Evolutionary conservation across 2,329 filamentous ascomycete species (phyloP).

Genomic region (Sphaceloma murrayae): DNA sequence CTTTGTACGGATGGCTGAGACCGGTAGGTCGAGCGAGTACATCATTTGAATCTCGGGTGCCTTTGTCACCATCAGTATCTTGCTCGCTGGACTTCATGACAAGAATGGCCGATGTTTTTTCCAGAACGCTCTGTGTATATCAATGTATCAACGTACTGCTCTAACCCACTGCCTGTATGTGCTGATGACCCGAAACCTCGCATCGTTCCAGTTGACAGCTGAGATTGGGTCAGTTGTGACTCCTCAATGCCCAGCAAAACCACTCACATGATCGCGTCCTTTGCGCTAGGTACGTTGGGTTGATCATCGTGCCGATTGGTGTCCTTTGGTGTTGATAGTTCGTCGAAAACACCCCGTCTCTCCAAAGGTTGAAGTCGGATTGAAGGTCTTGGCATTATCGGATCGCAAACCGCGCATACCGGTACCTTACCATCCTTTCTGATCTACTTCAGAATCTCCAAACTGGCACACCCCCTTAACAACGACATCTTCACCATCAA

Average conservation of each 20-base stretch:
- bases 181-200: conserved; percentile 73
- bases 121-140: conserved; percentile 1
- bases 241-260: conserved; percentile 21
- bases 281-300: conserved; percentile 77
- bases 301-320: conserved; percentile 52
- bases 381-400: conserved; percentile 12
- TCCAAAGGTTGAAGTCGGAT: conserved; percentile 9
- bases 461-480: not conserved
- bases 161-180: conserved; percentile 94
- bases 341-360: not conserved
- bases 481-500: not conserved
- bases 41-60: conserved; percentile 94
- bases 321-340: not conserved
- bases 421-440: not conserved
- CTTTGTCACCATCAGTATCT: conserved; percentile 40
- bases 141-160: conserved; percentile 88
- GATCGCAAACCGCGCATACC: conserved; percentile 2
- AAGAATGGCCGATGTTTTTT: not conserved
- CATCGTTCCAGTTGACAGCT: conserved; percentile 87
- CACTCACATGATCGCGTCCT: conserved; percentile 42
- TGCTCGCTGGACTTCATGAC: not conserved
- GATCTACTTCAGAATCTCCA: not conserved
- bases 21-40: conserved; percentile 86
- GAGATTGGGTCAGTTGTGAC: conserved; percentile 24
- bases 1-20: conserved; percentile 81